These are phyloP conservation scores for Paramecium pentaurelia DNA, from an alignment of 73 alveolate species.

Conservation along the genomic window DNA sequence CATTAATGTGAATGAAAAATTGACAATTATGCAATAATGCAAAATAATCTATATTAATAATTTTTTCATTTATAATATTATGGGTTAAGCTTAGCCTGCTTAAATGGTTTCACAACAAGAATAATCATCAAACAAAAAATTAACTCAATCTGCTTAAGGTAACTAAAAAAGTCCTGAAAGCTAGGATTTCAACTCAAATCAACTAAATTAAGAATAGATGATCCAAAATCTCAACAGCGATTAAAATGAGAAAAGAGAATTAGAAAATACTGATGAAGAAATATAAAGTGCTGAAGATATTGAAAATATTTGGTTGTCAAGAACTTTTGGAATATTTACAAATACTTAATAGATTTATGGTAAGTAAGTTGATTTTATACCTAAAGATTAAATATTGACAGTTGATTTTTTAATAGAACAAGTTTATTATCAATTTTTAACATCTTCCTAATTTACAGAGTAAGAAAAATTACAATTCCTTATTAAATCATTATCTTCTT, in stretches of 20 bases:
- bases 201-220: background rate
- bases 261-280: background rate
- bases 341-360: background rate
- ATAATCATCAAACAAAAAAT: background rate
- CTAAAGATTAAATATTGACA: background rate
- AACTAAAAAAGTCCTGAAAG: background rate
- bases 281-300: background rate
- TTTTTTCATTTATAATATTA: background rate
- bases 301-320: slow-evolving; percentile 4
- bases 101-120: background rate
- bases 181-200: background rate
- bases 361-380: background rate
- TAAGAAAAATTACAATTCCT: background rate
- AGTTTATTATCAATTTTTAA: background rate
- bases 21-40: background rate
- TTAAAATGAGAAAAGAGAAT: background rate
- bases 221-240: background rate
- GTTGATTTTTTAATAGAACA: background rate
- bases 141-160: background rate
- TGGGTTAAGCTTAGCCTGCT: background rate
- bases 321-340: background rate
- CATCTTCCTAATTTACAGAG: background rate
- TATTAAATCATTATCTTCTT: background rate
- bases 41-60: background rate
- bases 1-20: background rate